A percentile compares a stretch with the other conserved stretches of the same genome.
These are phyloP conservation scores for Candida ascalaphidarum DNA, from an alignment of 805 yeast genomes.

Conservation along the genomic window DNA sequence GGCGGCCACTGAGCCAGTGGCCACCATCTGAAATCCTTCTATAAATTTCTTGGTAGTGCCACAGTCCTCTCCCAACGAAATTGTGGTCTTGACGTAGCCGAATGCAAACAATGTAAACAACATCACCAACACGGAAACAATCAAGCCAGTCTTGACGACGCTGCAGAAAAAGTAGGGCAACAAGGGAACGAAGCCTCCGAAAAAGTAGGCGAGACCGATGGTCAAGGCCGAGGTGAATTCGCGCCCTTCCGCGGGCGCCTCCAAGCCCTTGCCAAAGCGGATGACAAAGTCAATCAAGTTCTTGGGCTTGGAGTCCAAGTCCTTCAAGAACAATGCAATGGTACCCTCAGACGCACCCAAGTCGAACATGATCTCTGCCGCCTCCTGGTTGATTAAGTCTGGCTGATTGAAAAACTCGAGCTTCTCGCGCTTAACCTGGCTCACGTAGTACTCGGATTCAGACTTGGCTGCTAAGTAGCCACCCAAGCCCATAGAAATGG, in stretches of 20 bases:
- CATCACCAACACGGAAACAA: conserved; percentile 75
- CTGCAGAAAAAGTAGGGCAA: conserved; percentile 81
- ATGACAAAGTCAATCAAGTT: conserved; percentile 80
- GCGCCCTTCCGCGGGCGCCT: conserved; percentile 91
- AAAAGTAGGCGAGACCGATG: conserved; percentile 79
- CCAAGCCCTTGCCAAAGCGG: conserved; percentile 84
- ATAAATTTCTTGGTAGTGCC: conserved; percentile 48
- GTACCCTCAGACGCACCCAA: conserved; percentile 70
- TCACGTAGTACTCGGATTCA: conserved; percentile 67
- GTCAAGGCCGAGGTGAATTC: conserved; percentile 83
- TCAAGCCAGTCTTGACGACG: conserved; percentile 70
- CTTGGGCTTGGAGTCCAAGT: conserved; percentile 70
- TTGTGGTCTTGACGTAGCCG: conserved; percentile 77
- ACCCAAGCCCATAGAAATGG: conserved; percentile 96
- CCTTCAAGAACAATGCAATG: conserved; percentile 62
- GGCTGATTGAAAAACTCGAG: conserved; percentile 57
- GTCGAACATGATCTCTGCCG: conserved; percentile 73
- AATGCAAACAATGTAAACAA: conserved; percentile 74
- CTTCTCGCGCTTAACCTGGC: conserved; percentile 67
- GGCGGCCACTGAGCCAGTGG: conserved; percentile 96
- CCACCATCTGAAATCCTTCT: conserved; percentile 87
- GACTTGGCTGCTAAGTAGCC: conserved; percentile 93
- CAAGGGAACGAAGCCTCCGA: conserved; percentile 90
- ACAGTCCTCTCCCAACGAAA: conserved; percentile 76
- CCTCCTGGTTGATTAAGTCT: conserved; percentile 61